Evolutionary conservation across 495 filamentous ascomycete genomes (phyloP).

Genomic region (Xylaria venustula): DNA sequence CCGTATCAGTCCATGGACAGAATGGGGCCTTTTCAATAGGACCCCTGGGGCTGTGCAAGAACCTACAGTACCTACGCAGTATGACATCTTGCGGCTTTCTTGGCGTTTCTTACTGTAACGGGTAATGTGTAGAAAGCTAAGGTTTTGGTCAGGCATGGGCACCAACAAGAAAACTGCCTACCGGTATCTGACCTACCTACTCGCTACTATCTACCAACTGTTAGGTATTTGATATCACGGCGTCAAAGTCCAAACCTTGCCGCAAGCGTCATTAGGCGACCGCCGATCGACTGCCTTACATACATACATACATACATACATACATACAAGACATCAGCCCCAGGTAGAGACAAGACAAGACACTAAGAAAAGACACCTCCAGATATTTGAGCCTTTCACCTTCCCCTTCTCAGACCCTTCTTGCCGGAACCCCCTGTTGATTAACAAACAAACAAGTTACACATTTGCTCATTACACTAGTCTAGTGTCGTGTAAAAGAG

Average conservation of each 20-base stretch:
- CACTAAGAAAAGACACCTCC: no score
- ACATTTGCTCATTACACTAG: neutral
- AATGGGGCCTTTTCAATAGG: no score
- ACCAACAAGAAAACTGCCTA: no score
- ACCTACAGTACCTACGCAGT: neutral
- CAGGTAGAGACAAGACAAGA: no score
- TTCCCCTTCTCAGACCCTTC: neutral
- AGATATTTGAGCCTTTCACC: neutral
- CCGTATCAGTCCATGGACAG: neutral
- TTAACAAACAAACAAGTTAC: no score
- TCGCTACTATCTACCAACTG: no score
- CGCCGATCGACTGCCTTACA: neutral
- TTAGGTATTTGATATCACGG: neutral
- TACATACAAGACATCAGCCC: no score
- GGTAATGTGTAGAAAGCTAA: neutral
- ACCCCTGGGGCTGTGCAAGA: slow-evolving; percentile 4
- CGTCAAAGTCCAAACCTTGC: neutral
- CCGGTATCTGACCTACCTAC: no score
- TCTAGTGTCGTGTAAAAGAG: neutral
- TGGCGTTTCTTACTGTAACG: slow-evolving; percentile 7
- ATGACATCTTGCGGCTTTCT: neutral
- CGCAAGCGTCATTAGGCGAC: slow-evolving; percentile 9
- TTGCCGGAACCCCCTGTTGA: no score
- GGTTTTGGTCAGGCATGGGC: no score
- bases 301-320: no score